These are phyloP conservation scores for Geotrichum cucujoidarum DNA, from an alignment of 1,139 yeast species.

Conservation along the genomic window DNA sequence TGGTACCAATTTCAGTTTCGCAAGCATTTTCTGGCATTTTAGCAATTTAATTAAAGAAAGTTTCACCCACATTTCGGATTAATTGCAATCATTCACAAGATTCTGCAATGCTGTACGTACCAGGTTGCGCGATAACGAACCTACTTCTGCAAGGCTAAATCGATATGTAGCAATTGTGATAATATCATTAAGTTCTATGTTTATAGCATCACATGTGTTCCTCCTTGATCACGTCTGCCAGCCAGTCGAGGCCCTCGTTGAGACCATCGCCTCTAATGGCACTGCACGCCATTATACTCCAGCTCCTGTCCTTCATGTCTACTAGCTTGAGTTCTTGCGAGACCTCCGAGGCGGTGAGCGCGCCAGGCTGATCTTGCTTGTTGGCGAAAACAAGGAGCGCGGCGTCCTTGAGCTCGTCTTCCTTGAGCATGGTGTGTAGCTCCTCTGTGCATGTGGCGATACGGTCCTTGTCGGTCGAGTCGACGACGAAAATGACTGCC, in stretches of 20 bases:
- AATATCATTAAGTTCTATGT: background rate
- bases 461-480: constrained; percentile 93
- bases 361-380: constrained; percentile 96
- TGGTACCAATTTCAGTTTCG: too few relatives aligned
- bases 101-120: too few relatives aligned
- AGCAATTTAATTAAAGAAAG: too few relatives aligned
- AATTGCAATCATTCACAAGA: too few relatives aligned
- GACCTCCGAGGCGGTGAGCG: constrained; percentile 90
- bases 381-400: constrained; percentile 81
- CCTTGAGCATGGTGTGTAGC: constrained; percentile 83
- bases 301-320: constrained; percentile 88
- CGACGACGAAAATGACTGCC: constrained; percentile 93
- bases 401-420: constrained; percentile 84
- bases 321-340: constrained; percentile 80
- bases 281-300: constrained; percentile 97
- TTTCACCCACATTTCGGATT: too few relatives aligned
- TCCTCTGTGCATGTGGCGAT: constrained; percentile 84
- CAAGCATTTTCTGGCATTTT: too few relatives aligned
- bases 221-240: constrained; percentile 92
- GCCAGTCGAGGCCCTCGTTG: constrained; percentile 95
- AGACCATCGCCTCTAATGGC: constrained; percentile 96
- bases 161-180: too few relatives aligned
- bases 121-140: too few relatives aligned
- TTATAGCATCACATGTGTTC: constrained; percentile 37
- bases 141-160: too few relatives aligned